Evolutionary conservation across 176 grass and related monocot genomes (phyloP).

Genomic region (Rhipidocladum racemiflorum): DNA sequence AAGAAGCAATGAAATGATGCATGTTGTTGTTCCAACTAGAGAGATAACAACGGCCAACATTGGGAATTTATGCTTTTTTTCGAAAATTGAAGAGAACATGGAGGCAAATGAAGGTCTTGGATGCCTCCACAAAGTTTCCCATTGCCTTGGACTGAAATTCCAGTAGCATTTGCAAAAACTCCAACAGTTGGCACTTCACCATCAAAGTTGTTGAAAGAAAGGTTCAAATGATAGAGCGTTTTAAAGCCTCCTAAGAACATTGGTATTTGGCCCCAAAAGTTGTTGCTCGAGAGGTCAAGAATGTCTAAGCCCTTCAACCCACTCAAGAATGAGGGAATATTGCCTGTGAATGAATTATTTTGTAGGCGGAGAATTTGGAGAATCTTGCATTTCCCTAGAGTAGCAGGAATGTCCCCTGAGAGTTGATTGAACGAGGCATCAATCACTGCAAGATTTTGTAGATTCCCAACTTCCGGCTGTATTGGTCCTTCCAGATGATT

Average conservation of each 20-base stretch:
- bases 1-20: no score
- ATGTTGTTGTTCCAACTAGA: no score
- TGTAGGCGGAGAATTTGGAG: constrained; percentile 27
- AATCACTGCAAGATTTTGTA: constrained; percentile 19
- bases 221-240: constrained; percentile 7
- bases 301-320: background rate
- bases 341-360: constrained; percentile 24
- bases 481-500: constrained; percentile 27
- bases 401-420: constrained; percentile 32
- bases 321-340: constrained; percentile 11
- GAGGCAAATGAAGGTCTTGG: background rate
- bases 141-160: constrained; percentile 11
- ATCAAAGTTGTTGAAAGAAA: constrained; percentile 30
- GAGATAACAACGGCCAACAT: no score
- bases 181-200: constrained; percentile 33
- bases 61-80: constrained; percentile 3
- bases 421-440: constrained; percentile 16
- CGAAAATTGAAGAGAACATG: background rate
- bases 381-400: constrained; percentile 27
- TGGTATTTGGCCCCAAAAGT: constrained; percentile 12
- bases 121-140: constrained; percentile 28
- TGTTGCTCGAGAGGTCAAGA: constrained; percentile 24
- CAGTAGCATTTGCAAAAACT: constrained; percentile 36
- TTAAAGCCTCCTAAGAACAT: background rate
- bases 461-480: constrained; percentile 21